These are phyloP conservation scores for Fomitopsis palustris DNA, from an alignment of 1,284 basidiomycete species.

Conservation along the genomic window DNA sequence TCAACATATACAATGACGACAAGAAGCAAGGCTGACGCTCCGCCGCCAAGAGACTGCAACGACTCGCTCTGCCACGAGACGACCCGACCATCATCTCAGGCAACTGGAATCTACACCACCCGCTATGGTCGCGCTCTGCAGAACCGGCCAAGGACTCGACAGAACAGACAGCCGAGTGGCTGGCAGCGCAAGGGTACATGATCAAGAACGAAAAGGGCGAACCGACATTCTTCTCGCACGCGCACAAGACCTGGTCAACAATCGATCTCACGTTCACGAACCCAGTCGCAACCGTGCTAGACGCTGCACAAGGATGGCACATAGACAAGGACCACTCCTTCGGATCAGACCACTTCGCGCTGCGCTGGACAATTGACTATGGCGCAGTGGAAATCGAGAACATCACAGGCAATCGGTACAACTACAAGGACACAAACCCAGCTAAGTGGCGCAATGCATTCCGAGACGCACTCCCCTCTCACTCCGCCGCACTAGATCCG, in stretches of 20 bases:
- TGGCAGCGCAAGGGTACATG: not conserved
- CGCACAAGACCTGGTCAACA: conserved; percentile 1
- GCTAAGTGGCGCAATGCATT: conserved; percentile 3
- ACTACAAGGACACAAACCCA: conserved; percentile 6
- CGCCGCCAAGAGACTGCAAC: not conserved
- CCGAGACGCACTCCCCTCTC: not conserved
- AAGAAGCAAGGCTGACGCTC: not conserved
- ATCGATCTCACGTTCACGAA: no score
- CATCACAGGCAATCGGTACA: conserved; percentile 1
- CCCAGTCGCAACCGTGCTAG: not conserved
- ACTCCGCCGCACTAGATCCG: not conserved
- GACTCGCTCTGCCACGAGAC: not conserved
- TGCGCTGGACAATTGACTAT: conserved; percentile 3
- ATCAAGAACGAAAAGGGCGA: conserved; percentile 2
- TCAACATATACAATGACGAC: no score
- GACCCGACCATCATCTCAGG: no score
- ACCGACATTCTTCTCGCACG: conserved; percentile 2
- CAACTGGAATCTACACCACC: conserved; percentile 7
- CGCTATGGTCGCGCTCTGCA: not conserved
- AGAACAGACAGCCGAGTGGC: no score
- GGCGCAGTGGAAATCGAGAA: conserved; percentile 4
- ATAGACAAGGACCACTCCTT: not conserved
- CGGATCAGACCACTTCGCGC: conserved; percentile 7
- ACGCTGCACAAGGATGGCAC: not conserved
- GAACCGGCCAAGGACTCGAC: not conserved